phyloP scores from a whole-genome alignment of 257 asterid genomes.

The Phtheirospermum japonicum region DNA sequence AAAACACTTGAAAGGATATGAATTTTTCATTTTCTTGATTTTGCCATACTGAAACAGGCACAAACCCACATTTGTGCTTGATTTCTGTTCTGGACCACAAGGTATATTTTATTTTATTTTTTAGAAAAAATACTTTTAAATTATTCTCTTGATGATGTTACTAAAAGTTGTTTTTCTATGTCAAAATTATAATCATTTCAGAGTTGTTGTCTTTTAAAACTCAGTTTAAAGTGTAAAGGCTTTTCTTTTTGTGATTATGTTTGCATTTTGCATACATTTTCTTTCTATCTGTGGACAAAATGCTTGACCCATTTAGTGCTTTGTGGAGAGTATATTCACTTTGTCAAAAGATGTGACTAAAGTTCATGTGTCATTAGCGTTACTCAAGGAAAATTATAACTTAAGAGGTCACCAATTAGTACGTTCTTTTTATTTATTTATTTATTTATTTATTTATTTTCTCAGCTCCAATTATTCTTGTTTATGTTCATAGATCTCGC shows the following conservation, averaged over 20 bases:
- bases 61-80: background rate
- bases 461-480: constrained; percentile 39
- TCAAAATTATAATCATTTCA: too few relatives aligned
- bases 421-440: constrained; percentile 15
- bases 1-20: background rate
- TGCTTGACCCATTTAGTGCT: too few relatives aligned
- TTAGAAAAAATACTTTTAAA: constrained; percentile 5
- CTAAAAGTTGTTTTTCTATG: constrained; percentile 12
- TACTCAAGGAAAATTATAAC: constrained; percentile 42
- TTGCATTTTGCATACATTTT: constrained; percentile 27
- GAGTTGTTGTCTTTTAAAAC: too few relatives aligned
- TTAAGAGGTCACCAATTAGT: constrained; percentile 31
- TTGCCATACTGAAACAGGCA: background rate
- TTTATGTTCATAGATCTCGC: constrained; percentile 44
- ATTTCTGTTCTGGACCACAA: constrained; percentile 24
- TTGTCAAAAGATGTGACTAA: constrained; percentile 39
- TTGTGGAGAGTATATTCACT: constrained; percentile 27
- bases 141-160: constrained; percentile 24
- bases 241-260: constrained; percentile 42
- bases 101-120: constrained; percentile 23
- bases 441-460: constrained; percentile 23
- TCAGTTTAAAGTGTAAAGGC: constrained; percentile 35
- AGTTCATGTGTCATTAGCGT: constrained; percentile 51
- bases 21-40: constrained; percentile 7
- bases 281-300: too few relatives aligned